Conservation (phyloP, 2,329 filamentous ascomycete genomes). For the Coleophoma cylindrospora region DNA sequence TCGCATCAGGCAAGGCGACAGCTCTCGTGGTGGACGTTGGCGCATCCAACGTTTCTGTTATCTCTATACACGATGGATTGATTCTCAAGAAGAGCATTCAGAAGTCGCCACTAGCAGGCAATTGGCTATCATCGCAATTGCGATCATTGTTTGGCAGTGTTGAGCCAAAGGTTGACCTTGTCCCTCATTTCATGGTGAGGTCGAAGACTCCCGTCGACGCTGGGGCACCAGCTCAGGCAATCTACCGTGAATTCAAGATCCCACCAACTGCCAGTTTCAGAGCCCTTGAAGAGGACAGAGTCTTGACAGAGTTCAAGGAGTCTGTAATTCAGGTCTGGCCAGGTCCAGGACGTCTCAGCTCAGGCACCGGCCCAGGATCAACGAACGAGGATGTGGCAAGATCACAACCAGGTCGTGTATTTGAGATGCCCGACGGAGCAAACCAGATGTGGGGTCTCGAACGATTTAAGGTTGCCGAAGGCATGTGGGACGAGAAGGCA, state of each 20-base stretch:
- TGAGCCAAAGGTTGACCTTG: slow-evolving; percentile 66
- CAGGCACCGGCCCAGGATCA: slow-evolving; percentile 41
- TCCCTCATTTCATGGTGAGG: slow-evolving; percentile 82
- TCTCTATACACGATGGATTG: slow-evolving; percentile 90
- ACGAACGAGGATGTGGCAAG: slow-evolving; percentile 72
- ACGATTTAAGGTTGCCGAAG: slow-evolving; percentile 80
- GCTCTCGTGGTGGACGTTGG: slow-evolving; percentile 91
- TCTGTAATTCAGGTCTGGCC: slow-evolving; percentile 93
- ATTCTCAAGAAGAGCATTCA: slow-evolving; percentile 87
- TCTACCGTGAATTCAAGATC: slow-evolving; percentile 64
- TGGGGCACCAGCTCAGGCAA: slow-evolving; percentile 71
- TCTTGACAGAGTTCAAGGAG: slow-evolving; percentile 95
- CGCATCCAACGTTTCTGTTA: slow-evolving; percentile 81
- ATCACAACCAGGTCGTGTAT: slow-evolving; percentile 73
- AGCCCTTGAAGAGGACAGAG: slow-evolving; percentile 82
- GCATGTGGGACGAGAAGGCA: slow-evolving; percentile 82
- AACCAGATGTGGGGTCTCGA: slow-evolving; percentile 93
- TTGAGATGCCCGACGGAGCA: slow-evolving; percentile 95
- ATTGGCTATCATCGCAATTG: slow-evolving; percentile 87
- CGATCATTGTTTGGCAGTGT: slow-evolving; percentile 71
- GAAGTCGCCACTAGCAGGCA: slow-evolving; percentile 77
- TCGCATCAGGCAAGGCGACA: slow-evolving; percentile 88
- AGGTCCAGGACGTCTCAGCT: slow-evolving; percentile 63
- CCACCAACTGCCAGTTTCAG: slow-evolving; percentile 67
- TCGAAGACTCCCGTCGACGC: slow-evolving; percentile 88